Evolutionary conservation across 352 stramenopile species (phyloP).

Genomic region (Globisporangium splendens): DNA sequence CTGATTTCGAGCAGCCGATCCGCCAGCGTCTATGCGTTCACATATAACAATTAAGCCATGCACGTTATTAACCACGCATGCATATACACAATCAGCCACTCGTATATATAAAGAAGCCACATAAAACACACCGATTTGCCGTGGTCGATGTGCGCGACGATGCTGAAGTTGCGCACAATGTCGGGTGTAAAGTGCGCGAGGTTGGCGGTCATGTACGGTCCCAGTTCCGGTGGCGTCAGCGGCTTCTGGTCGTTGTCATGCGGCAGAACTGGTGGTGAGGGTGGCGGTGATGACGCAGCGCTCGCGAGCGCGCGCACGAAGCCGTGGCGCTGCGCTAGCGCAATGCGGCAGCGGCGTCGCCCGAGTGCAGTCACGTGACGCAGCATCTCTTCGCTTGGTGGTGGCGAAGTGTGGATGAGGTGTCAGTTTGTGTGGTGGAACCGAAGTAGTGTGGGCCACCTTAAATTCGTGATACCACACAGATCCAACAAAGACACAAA

Average conservation of each 20-base stretch:
- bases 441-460: too few relatives aligned
- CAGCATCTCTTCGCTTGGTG: neutral
- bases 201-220: conserved; percentile 54
- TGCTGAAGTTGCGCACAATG: conserved; percentile 90
- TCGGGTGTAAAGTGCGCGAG: conserved; percentile 59
- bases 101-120: neutral
- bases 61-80: neutral
- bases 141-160: conserved; percentile 91
- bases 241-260: conserved; percentile 16
- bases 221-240: conserved; percentile 51
- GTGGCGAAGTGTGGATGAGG: too few relatives aligned
- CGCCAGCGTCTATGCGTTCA: conserved; percentile 60
- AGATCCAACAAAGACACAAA: too few relatives aligned
- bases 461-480: too few relatives aligned
- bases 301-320: conserved; percentile 1
- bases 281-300: neutral
- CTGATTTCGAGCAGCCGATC: conserved; percentile 89
- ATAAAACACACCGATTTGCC: conserved; percentile 76
- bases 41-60: too few relatives aligned
- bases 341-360: neutral
- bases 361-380: neutral
- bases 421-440: too few relatives aligned
- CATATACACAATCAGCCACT: neutral
- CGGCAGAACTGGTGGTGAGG: neutral
- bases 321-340: neutral